phyloP scores from a whole-genome alignment of 371 early-diverging fungal genomes.

The Haplosporangium sp. region DNA sequence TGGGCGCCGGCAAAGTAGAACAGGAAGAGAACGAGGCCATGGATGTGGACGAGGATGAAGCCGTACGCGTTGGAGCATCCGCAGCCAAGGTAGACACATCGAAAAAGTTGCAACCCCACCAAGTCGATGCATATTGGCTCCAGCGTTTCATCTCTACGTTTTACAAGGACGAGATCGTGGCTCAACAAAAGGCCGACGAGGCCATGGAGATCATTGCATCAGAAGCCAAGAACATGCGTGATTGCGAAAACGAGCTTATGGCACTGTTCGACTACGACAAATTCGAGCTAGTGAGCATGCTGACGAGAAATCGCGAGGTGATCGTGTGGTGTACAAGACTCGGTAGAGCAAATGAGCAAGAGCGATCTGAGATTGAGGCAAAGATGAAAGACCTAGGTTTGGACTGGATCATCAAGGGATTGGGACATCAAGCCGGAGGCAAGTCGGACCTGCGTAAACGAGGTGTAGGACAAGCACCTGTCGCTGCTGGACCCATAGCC shows the following conservation, averaged over 20 bases:
- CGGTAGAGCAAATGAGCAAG: conserved; percentile 70
- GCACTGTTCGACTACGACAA: conserved; percentile 93
- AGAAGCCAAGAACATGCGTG: conserved; percentile 73
- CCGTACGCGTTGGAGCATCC: conserved; percentile 57
- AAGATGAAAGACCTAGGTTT: conserved; percentile 48
- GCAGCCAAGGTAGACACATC: conserved; percentile 58
- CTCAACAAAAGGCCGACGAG: conserved; percentile 85
- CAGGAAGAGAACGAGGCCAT: conserved; percentile 55
- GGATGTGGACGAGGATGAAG: conserved; percentile 59
- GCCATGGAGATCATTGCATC: conserved; percentile 83
- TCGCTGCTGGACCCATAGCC: conserved; percentile 64
- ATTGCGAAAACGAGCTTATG: conserved; percentile 95
- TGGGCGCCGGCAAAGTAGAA: conserved; percentile 61
- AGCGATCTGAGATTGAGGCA: conserved; percentile 38
- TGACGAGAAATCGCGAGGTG: conserved; percentile 88
- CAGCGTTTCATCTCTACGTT: conserved; percentile 86
- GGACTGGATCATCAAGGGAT: conserved; percentile 78
- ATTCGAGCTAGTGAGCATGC: conserved; percentile 90
- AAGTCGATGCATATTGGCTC: conserved; percentile 97
- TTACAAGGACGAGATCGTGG: conserved; percentile 86
- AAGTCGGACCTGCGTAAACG: conserved; percentile 77
- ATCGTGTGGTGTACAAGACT: conserved; percentile 93
- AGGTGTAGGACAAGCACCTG: conserved; percentile 77
- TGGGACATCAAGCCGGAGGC: conserved; percentile 60
- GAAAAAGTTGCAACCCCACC: conserved; percentile 72